Base-by-base conservation (phyloP, 2,329 filamentous ascomycete genomes). In the Venturia oleaginea region DNA sequence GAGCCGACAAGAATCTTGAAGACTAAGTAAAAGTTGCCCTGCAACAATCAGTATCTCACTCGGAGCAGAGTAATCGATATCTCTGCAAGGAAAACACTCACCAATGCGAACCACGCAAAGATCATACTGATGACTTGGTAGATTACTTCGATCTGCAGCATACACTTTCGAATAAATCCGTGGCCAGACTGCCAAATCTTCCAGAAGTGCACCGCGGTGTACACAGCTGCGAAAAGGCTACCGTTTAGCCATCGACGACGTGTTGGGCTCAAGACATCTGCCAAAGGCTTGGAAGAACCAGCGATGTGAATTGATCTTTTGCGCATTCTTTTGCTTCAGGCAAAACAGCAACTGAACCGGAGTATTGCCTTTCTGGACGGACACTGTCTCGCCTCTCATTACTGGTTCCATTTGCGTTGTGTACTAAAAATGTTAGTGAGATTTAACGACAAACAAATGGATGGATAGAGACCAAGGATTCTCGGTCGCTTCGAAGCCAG, bases 261-360 rank as follows among this genome's bases (percentile, higher is more conserved):
- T 78, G 72, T 97, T 97, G 43, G 94, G 94, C 68, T 97, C 89
- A 54, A 99, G 79, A 3, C 97, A 90, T 30, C 87, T 85, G 38
- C 94, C 94, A 74, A 99, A 99, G 0, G 93, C 94, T 70, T 95
- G 89, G 82, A 99, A 99, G 80, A 99, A 97, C 94, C 94, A 99
- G 74, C 94, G 83, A 76, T 99, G 94, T 0, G 94, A 97, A 75
- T 99, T 99, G 84, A 99, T 99, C 83, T 99, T 99, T 82, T 99
- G 99, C 79, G 96, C 92, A 75, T 99, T 99, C 84, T 97, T 97
- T 74, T 99, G 94, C 80, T 99, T 99, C 67, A 99, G 77, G 75
- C 94, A 99, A 81, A 99, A 99, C 3, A 99, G 85, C 80, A 99
- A 88, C 78, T 99, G 94, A 2, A 99, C 90, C 0, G 94, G 93